Conservation (phyloP, 495 filamentous ascomycete genomes). For the Penicillium subrubescens region DNA sequence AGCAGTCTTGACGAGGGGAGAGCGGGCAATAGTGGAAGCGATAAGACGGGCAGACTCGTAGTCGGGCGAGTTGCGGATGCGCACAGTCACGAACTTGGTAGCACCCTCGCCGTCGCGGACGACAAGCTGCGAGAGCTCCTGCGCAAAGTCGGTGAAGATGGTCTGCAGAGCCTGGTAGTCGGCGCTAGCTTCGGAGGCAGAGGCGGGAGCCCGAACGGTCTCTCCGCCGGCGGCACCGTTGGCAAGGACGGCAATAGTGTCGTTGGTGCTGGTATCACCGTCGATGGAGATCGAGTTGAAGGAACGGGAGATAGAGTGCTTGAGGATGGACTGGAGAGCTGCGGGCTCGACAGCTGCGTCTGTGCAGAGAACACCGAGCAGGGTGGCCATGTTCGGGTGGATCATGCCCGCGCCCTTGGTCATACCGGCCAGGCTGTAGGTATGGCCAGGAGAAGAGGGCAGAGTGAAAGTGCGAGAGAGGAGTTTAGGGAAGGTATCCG, state of each 20-base stretch:
- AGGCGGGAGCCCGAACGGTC: conserved; percentile 41
- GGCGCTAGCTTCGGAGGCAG: conserved; percentile 54
- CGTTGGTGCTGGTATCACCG: conserved; percentile 95
- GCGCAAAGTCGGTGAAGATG: conserved; percentile 74
- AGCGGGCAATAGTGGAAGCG: conserved; percentile 87
- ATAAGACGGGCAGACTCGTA: conserved; percentile 67
- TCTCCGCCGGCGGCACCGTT: conserved; percentile 88
- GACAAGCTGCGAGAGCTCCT: conserved; percentile 85
- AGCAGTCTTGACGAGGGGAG: conserved; percentile 94
- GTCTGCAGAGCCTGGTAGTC: conserved; percentile 68
- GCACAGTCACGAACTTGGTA: conserved; percentile 95
- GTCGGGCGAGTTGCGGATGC: conserved; percentile 71
- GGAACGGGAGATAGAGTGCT: conserved; percentile 73
- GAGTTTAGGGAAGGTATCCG: conserved; percentile 98
- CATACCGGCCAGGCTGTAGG: conserved; percentile 88
- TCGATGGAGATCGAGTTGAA: conserved; percentile 99
- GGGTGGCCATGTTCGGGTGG: conserved; percentile 97
- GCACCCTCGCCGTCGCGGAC: conserved; percentile 97
- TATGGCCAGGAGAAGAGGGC: conserved; percentile 70
- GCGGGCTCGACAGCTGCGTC: conserved; percentile 78
- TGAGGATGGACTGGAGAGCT: conserved; percentile 69
- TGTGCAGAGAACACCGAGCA: conserved; percentile 91
- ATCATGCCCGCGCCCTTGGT: conserved; percentile 99
- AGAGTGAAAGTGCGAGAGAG: conserved; percentile 81
- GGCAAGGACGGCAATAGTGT: conserved; percentile 89